Conservation (phyloP, 306 rosid genomes). For the Lagenaria siceraria region DNA sequence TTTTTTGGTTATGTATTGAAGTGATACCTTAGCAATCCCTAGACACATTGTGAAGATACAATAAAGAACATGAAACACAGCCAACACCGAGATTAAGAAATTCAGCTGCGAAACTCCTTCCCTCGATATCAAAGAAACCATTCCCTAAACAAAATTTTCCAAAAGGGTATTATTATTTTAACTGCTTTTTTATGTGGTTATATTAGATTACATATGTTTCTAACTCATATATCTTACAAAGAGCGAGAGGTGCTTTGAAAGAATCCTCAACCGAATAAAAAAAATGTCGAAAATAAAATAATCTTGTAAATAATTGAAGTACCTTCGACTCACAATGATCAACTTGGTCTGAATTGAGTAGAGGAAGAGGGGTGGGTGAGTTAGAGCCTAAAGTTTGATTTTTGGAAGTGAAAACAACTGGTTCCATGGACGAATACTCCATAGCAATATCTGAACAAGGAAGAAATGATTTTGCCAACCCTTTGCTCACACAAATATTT, state of each 20-base stretch:
- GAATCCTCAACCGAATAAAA: no score
- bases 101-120: slow-evolving; percentile 43
- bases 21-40: slow-evolving; percentile 52
- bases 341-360: background rate
- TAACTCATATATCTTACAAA: no score
- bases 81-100: slow-evolving; percentile 44
- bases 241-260: no score
- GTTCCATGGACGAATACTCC: background rate
- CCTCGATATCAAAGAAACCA: slow-evolving; percentile 44
- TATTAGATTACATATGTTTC: no score
- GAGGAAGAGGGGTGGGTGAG: background rate
- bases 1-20: background rate
- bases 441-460: slow-evolving; percentile 29
- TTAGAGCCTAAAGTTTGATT: slow-evolving; percentile 6
- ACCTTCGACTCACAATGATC: slow-evolving; percentile 42
- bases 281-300: background rate
- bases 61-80: slow-evolving; percentile 51
- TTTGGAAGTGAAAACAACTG: slow-evolving; percentile 5
- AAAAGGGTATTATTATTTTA: background rate
- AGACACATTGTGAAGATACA: slow-evolving; percentile 54
- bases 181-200: background rate
- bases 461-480: slow-evolving; percentile 26
- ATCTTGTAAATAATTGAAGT: background rate
- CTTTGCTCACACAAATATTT: slow-evolving; percentile 35
- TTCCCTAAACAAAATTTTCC: slow-evolving; percentile 20